These are phyloP conservation scores for Pyrus bretschneideri DNA, from an alignment of 306 rosid genomes.

Conservation along the genomic window DNA sequence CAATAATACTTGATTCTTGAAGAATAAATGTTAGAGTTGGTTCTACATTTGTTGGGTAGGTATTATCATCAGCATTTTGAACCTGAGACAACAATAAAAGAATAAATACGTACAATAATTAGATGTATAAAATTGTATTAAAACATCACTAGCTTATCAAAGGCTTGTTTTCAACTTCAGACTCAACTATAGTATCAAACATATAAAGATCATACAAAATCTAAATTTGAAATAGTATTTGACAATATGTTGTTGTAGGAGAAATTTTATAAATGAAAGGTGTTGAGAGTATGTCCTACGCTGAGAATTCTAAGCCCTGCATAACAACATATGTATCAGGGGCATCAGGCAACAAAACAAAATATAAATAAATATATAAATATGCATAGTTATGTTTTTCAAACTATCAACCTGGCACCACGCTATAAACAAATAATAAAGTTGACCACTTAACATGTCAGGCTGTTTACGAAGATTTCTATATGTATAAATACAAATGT, in stretches of 20 bases:
- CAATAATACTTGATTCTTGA: slow-evolving; percentile 60
- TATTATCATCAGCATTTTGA: slow-evolving; percentile 96
- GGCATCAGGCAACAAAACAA: no score
- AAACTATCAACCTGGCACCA: no score
- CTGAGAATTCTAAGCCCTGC: not conserved
- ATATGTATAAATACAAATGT: no score
- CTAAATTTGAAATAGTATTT: not conserved
- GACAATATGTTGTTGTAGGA: not conserved
- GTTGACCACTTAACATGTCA: no score
- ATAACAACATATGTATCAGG: not conserved
- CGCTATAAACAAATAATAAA: no score
- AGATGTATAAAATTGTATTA: not conserved
- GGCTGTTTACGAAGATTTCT: no score
- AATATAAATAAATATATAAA: no score
- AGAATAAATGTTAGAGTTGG: slow-evolving; percentile 89
- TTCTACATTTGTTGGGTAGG: slow-evolving; percentile 61
- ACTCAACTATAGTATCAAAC: not conserved
- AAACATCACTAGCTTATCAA: slow-evolving; percentile 13
- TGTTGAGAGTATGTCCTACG: not conserved
- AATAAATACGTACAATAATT: not conserved
- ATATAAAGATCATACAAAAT: not conserved
- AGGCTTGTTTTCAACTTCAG: not conserved
- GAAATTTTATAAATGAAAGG: not conserved
- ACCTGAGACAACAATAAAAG: slow-evolving; percentile 52
- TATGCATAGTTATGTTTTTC: no score